phyloP scores from a whole-genome alignment of 495 filamentous ascomycete genomes.

The Ramalina intermedia region DNA sequence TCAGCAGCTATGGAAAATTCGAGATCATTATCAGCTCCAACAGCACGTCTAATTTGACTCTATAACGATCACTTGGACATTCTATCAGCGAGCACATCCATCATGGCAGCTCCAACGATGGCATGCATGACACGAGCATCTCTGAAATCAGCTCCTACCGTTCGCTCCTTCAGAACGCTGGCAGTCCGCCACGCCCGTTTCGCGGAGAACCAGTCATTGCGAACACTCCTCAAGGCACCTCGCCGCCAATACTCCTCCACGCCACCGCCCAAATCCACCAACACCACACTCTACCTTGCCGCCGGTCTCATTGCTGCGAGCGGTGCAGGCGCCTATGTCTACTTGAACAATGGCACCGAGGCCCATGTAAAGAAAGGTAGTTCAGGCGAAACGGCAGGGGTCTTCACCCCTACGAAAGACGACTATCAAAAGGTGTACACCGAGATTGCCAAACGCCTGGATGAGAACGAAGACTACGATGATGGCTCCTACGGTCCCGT shows the following conservation, averaged over 20 bases:
- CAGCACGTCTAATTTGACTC: no score
- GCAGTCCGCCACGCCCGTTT: conserved; percentile 37
- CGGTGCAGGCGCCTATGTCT: conserved; percentile 59
- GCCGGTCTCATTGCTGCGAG: conserved; percentile 43
- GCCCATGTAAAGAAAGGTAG: conserved; percentile 8
- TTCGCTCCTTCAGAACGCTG: conserved; percentile 31
- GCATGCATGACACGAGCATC: conserved; percentile 35
- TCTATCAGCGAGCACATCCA: conserved; percentile 10
- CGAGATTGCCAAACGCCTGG: conserved; percentile 60
- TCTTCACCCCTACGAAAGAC: conserved; percentile 60
- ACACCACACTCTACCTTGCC: conserved; percentile 34
- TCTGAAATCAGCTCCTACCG: conserved; percentile 30
- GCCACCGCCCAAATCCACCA: conserved; percentile 37
- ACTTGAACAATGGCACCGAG: conserved; percentile 30
- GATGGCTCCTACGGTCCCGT: conserved; percentile 94
- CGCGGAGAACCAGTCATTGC: conserved; percentile 43
- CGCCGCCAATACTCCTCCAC: conserved; percentile 68
- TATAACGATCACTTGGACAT: no score
- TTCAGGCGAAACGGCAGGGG: conserved; percentile 30
- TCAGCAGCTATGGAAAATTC: no score
- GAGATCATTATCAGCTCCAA: no score
- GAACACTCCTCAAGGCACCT: conserved; percentile 30
- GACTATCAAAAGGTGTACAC: conserved; percentile 97
- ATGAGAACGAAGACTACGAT: conserved; percentile 89
- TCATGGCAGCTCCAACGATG: conserved; percentile 42